A percentile compares a stretch with the other conserved stretches of the same genome.
Evolutionary conservation across 2,329 filamentous ascomycete species (phyloP).

Genomic region (Talaromyces amestolkiae): DNA sequence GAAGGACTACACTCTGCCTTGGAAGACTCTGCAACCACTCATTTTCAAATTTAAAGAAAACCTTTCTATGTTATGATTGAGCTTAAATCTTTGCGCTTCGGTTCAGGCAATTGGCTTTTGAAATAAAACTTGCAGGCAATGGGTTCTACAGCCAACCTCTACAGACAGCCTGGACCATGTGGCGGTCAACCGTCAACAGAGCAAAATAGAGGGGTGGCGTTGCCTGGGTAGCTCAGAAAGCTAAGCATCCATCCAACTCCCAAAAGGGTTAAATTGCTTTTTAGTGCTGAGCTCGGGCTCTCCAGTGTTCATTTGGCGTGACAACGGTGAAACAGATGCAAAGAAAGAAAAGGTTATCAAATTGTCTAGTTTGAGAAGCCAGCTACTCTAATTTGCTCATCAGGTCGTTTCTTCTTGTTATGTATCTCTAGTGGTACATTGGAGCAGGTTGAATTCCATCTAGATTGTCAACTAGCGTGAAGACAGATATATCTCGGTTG

Average conservation of each 20-base stretch:
- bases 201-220: constrained; percentile 18
- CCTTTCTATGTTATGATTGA: neutral
- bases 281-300: constrained; percentile 11
- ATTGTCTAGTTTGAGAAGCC: neutral
- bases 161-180: neutral
- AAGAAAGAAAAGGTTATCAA: neutral
- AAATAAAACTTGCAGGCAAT: too few species aligned
- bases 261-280: constrained; percentile 6
- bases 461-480: neutral
- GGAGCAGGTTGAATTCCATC: neutral
- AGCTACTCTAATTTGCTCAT: neutral
- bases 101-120: too few species aligned
- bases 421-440: neutral
- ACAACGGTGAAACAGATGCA: neutral
- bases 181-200: constrained; percentile 4
- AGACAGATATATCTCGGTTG: neutral
- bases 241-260: neutral
- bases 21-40: neutral
- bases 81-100: too few species aligned
- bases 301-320: neutral
- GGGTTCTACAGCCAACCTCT: neutral
- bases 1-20: neutral
- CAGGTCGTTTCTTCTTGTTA: neutral
- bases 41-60: neutral
- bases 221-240: constrained; percentile 15